Base-by-base conservation (phyloP, 352 stramenopile genomes). In the Phytophthora sojae region DNA sequence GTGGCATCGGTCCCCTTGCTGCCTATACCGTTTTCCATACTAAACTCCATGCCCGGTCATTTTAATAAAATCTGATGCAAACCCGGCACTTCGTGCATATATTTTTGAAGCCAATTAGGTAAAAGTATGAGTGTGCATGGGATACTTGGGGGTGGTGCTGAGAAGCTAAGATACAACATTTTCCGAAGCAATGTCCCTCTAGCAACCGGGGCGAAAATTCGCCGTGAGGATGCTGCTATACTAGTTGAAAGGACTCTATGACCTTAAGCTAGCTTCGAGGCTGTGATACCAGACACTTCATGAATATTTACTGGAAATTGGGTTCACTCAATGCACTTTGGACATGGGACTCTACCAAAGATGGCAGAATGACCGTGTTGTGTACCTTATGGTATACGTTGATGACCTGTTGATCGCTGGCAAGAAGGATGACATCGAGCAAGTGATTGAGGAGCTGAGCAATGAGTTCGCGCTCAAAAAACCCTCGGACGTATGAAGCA, bases 401-500 rank as follows among this genome's bases (percentile, higher is more conserved):
- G 42, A 50, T 12, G 42, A 23, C n/a, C 17, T 50, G 3, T 4
- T 54, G 9, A 53, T 59, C 21, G 14, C 32, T 53, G 49, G 59
- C 0, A 58, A 58, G 6, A 23, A 19, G 17, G 6, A 45, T 2
- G 32, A 53, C 17, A 59, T 66, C 51, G 14, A 59, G 23, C 1
- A 23, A 14, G 9, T 12, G 25, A 57, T 62, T 29, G 15, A 26
- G 3, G n/a, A 61, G 6, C 17, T 69, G 2, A 39, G 17, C n/a
- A 25, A 6, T 0, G 42, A 50, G 29, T 62, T 69, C 30, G 19
- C n/a, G 4, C 30, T 69, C 0, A 62, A 69, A 19, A 49, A 57
- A n/a, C n/a, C 11, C 26, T 69, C 1, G 53, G 61, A 12, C 25
- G 39, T 51, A 52, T 62, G 17, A 50, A 62, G 15, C 39, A 69